Conservation (phyloP, 2,329 filamentous ascomycete species). For the Epichloe gansuensis region DNA sequence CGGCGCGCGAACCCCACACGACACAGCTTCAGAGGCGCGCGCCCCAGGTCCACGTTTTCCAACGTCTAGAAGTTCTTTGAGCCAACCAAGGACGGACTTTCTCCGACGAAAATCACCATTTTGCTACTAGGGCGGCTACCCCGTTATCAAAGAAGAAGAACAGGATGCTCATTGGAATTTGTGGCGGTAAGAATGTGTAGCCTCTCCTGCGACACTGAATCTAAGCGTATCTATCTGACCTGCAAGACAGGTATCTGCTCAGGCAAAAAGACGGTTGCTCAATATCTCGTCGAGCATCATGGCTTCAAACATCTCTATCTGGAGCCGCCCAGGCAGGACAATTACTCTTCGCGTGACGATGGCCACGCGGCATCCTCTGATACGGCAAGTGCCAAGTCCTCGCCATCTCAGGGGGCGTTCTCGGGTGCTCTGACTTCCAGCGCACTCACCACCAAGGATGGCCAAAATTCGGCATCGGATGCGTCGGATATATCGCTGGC, state of each 20-base stretch:
- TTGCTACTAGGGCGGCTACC: too few species aligned
- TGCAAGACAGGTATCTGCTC: slow-evolving; percentile 64
- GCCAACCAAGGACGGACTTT: not conserved
- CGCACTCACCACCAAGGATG: slow-evolving; percentile 16
- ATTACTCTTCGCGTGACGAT: not conserved
- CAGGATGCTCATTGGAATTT: slow-evolving; percentile 63
- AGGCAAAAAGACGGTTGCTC: slow-evolving; percentile 80
- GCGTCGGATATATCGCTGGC: slow-evolving; percentile 15
- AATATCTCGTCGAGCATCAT: slow-evolving; percentile 75
- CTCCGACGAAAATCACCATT: too few species aligned
- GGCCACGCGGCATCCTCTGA: not conserved
- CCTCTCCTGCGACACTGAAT: not conserved
- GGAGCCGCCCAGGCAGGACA: slow-evolving; percentile 5
- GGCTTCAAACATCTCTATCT: slow-evolving; percentile 66
- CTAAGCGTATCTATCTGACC: slow-evolving; percentile 4
- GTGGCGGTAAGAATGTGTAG: slow-evolving; percentile 42
- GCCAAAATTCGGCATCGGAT: slow-evolving; percentile 13
- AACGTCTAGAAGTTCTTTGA: not conserved
- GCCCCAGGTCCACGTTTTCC: not conserved
- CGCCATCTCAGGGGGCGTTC: slow-evolving; percentile 10
- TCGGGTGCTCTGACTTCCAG: slow-evolving; percentile 14
- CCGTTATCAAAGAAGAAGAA: slow-evolving; percentile 4
- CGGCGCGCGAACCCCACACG: slow-evolving; percentile 6
- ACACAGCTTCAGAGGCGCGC: not conserved
- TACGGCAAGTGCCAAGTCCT: slow-evolving; percentile 6